Percentiles rank a stretch among this genome's conserved stretches.
These are phyloP conservation scores for Stagonosporopsis rhizophila DNA, from an alignment of 2,329 filamentous ascomycete genomes.

Conservation along the genomic window DNA sequence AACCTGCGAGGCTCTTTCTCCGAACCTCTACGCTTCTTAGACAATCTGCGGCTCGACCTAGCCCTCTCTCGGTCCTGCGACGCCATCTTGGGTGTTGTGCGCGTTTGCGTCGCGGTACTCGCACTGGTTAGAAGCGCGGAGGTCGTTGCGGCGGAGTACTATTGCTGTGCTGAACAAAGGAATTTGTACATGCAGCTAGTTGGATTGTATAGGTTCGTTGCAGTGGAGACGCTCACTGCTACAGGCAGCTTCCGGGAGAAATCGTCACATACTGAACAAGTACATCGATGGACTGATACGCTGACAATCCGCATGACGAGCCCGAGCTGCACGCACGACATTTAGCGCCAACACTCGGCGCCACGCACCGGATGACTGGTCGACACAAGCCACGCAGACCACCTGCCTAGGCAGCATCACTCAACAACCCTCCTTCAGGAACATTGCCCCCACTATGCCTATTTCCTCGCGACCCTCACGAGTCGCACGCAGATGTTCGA, in stretches of 20 bases:
- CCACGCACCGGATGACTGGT: constrained; percentile 13
- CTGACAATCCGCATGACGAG: constrained; percentile 29
- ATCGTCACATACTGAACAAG: constrained; percentile 44
- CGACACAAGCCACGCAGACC: constrained; percentile 2
- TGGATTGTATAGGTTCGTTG: constrained; percentile 2
- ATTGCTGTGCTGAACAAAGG: constrained; percentile 26
- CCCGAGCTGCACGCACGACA: constrained; percentile 24
- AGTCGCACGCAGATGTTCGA: neutral
- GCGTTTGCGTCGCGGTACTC: constrained; percentile 16
- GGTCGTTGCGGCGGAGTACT: constrained; percentile 17
- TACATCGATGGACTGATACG: constrained; percentile 39
- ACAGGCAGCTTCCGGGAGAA: constrained; percentile 35
- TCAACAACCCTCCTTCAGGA: constrained; percentile 21
- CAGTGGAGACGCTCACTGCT: constrained; percentile 33
- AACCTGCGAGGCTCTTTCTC: constrained; percentile 38
- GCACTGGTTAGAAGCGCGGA: constrained; percentile 16
- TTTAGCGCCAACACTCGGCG: constrained; percentile 22
- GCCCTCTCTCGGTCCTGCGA: constrained; percentile 42
- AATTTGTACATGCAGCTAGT: constrained; percentile 13
- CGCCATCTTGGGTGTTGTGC: constrained; percentile 38
- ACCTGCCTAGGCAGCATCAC: constrained; percentile 19
- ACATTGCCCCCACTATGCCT: constrained; percentile 5
- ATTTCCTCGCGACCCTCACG: neutral
- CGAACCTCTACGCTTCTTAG: constrained; percentile 43
- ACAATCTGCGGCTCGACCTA: constrained; percentile 40